Base-by-base conservation (phyloP, 192 early-diverging fungal species). In the Phlyctochytrium planicorne region DNA sequence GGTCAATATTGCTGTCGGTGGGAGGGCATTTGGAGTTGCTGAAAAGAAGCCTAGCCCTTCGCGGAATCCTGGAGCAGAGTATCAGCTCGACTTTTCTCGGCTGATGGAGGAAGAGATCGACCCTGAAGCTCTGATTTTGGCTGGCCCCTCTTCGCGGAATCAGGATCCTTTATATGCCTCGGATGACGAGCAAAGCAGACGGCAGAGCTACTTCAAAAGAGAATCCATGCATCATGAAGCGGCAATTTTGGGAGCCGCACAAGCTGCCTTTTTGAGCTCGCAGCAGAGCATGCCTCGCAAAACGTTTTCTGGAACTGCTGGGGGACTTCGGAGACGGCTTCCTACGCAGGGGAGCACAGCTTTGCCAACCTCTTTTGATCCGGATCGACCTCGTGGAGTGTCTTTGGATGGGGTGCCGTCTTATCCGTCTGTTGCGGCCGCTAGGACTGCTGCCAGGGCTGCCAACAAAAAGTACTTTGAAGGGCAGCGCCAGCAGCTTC, bases 231-330 rank as follows among this genome's bases (percentile, higher is more conserved):
- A 47, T 47, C 40, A 47, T 20, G 40, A 47, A 47, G 40, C 40
- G 6, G 40, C 40, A 6, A 47, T 47, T 20, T 20, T 47, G 6
- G 40, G 40, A 6, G 40, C 40, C 20, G 40, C 40, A 6, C 40
- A 47, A 20, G 40, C 40, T 47, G 40, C 40, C 40, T 47, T 47
- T 47, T 47, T 47, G 40, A 47, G 40, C 40, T 47, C 40, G 40
- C 40, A 47, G 20, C 40, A 47, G 20, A 47, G 40, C 20, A 47
- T 47, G 40, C 40, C 40, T 14, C 6, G 40, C 10, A 47, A 47
- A 20, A 47, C 40, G 40, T 47, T 20, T 6, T 6, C 40, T 20
- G 40, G 40, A 47, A 20, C 40, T 20, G 40, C 40, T 20, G 40
- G 40, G 20, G 6, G 10, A 47, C n/a, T n/a, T n/a, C n/a, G n/a